Conservation (phyloP, 371 early-diverging fungal genomes). For the Rhizopus stolonifer region DNA sequence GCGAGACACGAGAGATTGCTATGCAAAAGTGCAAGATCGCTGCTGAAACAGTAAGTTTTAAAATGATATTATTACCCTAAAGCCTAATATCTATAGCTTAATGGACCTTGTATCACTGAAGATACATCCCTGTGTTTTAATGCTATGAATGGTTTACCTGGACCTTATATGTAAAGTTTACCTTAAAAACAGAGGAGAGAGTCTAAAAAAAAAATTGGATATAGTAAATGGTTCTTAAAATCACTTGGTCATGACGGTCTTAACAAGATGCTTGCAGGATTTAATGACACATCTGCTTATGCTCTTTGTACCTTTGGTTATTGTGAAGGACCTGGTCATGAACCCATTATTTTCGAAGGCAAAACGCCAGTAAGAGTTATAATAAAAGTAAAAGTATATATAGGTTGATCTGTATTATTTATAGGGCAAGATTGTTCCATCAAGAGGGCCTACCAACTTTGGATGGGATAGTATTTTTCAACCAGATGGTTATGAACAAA, state of each 20-base stretch:
- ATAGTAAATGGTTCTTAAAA: slow-evolving; percentile 95
- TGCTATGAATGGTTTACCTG: slow-evolving; percentile 90
- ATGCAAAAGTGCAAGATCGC: slow-evolving; percentile 78
- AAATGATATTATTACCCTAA: no score
- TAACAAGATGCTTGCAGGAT: slow-evolving; percentile 82
- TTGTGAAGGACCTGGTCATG: slow-evolving; percentile 76
- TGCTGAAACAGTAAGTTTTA: slow-evolving; percentile 54
- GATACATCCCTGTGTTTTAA: slow-evolving; percentile 94
- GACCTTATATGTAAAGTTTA: slow-evolving; percentile 82
- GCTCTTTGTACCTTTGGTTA: slow-evolving; percentile 93
- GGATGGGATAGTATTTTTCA: slow-evolving; percentile 97
- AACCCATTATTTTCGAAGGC: slow-evolving; percentile 91
- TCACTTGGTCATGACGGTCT: slow-evolving; percentile 79
- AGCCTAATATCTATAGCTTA: no score
- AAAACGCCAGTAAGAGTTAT: slow-evolving; percentile 67
- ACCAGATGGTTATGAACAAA: slow-evolving; percentile 79
- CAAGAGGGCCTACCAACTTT: slow-evolving; percentile 84
- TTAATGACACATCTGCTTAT: slow-evolving; percentile 81
- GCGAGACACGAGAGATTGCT: slow-evolving; percentile 73
- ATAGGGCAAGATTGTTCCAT: slow-evolving; percentile 82
- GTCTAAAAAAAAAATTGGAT: no score
- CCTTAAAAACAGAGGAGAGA: no score
- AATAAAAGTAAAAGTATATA: no score
- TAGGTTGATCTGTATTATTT: no score
- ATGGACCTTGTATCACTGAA: slow-evolving; percentile 89